phyloP scores from a whole-genome alignment of 306 rosid species.

The Trichosanthes truncata region DNA sequence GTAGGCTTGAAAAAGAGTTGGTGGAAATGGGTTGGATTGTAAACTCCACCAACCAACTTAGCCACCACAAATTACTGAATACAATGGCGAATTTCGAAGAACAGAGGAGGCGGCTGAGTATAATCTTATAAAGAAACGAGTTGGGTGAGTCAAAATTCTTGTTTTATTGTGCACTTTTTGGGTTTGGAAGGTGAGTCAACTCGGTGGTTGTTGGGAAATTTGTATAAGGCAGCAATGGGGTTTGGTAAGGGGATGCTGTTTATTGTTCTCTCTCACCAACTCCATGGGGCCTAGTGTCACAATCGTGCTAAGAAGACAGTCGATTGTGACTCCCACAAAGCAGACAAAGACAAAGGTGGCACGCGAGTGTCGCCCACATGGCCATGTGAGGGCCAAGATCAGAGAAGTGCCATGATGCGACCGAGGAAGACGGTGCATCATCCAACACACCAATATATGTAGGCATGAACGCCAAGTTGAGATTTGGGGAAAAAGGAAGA shows the following conservation, averaged over 20 bases:
- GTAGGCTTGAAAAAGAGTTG: constrained; percentile 13
- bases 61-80: constrained; percentile 16
- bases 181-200: neutral
- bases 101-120: neutral
- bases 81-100: neutral
- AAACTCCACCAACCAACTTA: constrained; percentile 24
- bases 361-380: too few species aligned
- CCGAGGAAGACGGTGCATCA: too few species aligned
- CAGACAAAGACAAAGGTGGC: too few species aligned
- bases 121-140: neutral
- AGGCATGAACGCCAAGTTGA: too few species aligned
- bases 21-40: constrained; percentile 7
- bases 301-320: too few species aligned
- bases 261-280: constrained; percentile 9
- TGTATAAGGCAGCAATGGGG: neutral
- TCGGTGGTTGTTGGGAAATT: constrained; percentile 5
- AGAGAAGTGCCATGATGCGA: too few species aligned
- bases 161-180: neutral
- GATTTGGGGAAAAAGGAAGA: too few species aligned
- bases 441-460: too few species aligned
- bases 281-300: too few species aligned
- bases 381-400: too few species aligned
- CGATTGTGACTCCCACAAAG: too few species aligned
- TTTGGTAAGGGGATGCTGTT: neutral
- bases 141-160: neutral